phyloP scores from a whole-genome alignment of 352 stramenopile genomes.

The Pythium utonaiense region DNA sequence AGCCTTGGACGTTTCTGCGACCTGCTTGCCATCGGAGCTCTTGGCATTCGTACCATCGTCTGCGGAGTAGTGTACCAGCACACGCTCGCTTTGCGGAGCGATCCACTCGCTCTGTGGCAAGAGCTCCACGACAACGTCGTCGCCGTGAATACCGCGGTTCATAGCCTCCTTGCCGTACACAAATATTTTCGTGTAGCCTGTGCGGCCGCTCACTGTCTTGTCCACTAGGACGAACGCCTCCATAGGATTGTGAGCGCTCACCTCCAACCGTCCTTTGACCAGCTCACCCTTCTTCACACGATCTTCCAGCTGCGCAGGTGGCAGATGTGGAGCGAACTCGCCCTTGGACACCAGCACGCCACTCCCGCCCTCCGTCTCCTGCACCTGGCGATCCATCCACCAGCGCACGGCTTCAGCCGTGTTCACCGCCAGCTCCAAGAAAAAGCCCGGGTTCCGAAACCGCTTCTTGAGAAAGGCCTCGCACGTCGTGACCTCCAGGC shows the following conservation, averaged over 20 bases:
- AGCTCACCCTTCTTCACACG: constrained; percentile 28
- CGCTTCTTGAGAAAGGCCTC: constrained; percentile 42
- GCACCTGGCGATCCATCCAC: constrained; percentile 38
- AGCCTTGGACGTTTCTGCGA: not conserved
- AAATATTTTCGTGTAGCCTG: constrained; percentile 38
- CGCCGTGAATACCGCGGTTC: constrained; percentile 97
- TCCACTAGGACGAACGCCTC: constrained; percentile 73
- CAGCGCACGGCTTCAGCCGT: constrained; percentile 51
- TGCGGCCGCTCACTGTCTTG: constrained; percentile 14
- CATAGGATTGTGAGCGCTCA: constrained; percentile 68
- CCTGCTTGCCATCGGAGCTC: constrained; percentile 12
- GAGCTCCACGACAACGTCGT: constrained; percentile 94
- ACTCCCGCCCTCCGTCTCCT: constrained; percentile 10
- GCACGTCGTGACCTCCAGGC: constrained; percentile 57
- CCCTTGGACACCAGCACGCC: constrained; percentile 22
- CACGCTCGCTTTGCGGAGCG: constrained; percentile 48
- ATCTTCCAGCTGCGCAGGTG: constrained; percentile 33
- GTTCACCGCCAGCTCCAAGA: constrained; percentile 57
- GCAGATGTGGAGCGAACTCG: constrained; percentile 60
- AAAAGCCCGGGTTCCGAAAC: constrained; percentile 34
- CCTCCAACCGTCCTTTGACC: constrained; percentile 54
- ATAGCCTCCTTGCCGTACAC: constrained; percentile 80
- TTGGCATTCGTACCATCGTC: constrained; percentile 39
- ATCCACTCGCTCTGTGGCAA: constrained; percentile 81
- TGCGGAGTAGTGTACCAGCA: constrained; percentile 66